Percentiles rank a stretch among this genome's conserved stretches.
Conservation (phyloP, 1,284 basidiomycete genomes). For the Pseudozyma sp. region DNA sequence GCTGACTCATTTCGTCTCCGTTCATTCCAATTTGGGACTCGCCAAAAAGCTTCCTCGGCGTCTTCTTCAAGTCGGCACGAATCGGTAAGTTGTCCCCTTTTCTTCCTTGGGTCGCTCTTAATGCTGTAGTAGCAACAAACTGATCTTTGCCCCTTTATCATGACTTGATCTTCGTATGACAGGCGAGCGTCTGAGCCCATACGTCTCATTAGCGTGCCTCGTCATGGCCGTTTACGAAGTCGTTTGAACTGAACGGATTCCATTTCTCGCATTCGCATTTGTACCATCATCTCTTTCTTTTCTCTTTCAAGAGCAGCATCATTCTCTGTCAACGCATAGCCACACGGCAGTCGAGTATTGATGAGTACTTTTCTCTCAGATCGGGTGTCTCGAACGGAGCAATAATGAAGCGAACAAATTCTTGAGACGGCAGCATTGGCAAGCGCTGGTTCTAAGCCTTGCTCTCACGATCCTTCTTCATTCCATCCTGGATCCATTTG, state of each 20-base stretch:
- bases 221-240: conserved; percentile 66
- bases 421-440: conserved; percentile 1
- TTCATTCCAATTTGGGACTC: too few species aligned
- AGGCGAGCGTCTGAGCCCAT: conserved; percentile 67
- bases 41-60: conserved; percentile 63
- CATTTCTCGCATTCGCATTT: neutral
- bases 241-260: conserved; percentile 18
- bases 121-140: too few species aligned
- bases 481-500: conserved; percentile 49
- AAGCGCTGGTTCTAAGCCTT: conserved; percentile 18
- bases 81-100: conserved; percentile 54
- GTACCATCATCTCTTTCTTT: conserved; percentile 1
- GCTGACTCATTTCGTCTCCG: too few species aligned
- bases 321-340: neutral
- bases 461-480: conserved; percentile 46
- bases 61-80: conserved; percentile 66
- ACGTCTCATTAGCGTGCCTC: conserved; percentile 66
- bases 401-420: neutral
- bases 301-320: conserved; percentile 13
- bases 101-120: neutral
- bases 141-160: neutral
- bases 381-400: neutral
- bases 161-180: neutral
- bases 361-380: too few species aligned
- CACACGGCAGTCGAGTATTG: neutral